A percentile compares a stretch with the other conserved stretches of the same genome.
phyloP scores from a whole-genome alignment of 169 alveolate species.

The Eimeria acervulina region DNA sequence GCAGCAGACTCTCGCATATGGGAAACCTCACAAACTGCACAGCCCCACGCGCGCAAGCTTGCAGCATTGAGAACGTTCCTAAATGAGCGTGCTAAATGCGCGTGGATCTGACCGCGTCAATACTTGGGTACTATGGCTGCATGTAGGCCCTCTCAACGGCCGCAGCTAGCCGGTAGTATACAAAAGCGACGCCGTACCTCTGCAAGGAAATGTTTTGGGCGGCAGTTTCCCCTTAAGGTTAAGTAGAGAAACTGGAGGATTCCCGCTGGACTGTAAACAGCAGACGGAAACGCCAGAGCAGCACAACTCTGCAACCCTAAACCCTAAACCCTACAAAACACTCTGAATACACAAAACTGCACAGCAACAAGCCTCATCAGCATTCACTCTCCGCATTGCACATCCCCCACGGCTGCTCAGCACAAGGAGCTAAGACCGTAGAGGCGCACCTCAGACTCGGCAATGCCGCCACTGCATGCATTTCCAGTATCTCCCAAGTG shows the following conservation, averaged over 20 bases:
- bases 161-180: not conserved
- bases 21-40: not conserved
- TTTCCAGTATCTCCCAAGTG: slow-evolving; percentile 24
- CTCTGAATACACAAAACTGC: not conserved
- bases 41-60: not conserved
- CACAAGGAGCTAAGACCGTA: not conserved
- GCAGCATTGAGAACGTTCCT: not conserved
- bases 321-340: not conserved
- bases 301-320: not conserved
- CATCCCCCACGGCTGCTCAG: not conserved
- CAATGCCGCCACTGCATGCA: slow-evolving; percentile 64
- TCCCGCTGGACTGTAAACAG: slow-evolving; percentile 50
- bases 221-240: slow-evolving; percentile 49
- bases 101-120: too few relatives aligned
- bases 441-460: slow-evolving; percentile 47
- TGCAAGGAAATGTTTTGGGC: not conserved
- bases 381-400: not conserved
- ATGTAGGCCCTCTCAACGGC: not conserved
- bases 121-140: not conserved
- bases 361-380: not conserved
- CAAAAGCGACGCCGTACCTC: not conserved
- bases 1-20: not conserved
- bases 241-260: slow-evolving; percentile 49
- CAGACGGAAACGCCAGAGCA: not conserved
- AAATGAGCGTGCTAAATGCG: too few relatives aligned